These are phyloP conservation scores for Malus hybrid DNA, from an alignment of 331 rosid genomes.

Conservation along the genomic window DNA sequence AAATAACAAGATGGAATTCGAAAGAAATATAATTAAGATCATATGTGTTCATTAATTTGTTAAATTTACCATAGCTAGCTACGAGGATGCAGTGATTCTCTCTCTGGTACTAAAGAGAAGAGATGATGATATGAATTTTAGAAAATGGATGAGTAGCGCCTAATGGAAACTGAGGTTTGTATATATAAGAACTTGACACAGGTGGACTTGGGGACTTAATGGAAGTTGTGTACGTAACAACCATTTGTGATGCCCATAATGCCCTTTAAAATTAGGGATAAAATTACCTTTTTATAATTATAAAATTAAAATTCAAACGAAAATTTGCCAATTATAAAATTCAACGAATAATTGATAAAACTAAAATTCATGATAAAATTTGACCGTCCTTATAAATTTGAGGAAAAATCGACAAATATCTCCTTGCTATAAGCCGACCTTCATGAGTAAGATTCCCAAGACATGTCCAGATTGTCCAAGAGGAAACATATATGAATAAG, in stretches of 20 bases:
- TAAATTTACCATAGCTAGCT: constrained; percentile 15
- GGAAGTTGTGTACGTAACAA: not conserved
- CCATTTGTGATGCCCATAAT: constrained; percentile 11
- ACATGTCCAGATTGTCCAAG: not conserved
- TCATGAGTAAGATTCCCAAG: not conserved
- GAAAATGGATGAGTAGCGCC: not conserved
- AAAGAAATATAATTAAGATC: no score
- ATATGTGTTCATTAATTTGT: no score
- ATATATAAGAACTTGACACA: constrained; percentile 5
- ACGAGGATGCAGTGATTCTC: not conserved
- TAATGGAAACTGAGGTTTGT: constrained; percentile 6
- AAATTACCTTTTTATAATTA: no score
- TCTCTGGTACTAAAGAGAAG: not conserved
- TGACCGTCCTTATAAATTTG: no score
- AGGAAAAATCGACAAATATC: no score
- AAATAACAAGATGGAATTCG: not conserved
- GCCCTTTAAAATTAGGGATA: not conserved
- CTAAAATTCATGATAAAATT: no score
- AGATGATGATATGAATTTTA: no score
- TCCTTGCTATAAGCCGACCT: constrained; percentile 8
- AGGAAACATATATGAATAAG: not conserved
- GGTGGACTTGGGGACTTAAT: not conserved
- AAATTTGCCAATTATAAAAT: no score
- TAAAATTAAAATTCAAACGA: no score
- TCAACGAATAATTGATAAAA: no score